Evolutionary conservation across 208 protist species (phyloP).

Genomic region (Angomonas deanei): DNA sequence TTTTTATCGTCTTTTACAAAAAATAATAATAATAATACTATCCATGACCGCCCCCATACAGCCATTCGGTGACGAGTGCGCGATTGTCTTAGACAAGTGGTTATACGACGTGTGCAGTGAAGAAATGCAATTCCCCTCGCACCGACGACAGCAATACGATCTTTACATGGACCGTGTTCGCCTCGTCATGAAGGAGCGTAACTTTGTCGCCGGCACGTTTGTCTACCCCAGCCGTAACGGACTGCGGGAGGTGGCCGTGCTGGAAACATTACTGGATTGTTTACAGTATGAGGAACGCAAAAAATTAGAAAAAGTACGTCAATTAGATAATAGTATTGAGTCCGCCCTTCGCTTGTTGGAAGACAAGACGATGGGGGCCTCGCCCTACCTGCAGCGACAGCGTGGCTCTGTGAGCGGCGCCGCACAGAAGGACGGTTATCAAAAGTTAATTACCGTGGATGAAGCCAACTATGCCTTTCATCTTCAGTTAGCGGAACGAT

Average conservation of each 20-base stretch:
- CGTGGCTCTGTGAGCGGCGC: not conserved
- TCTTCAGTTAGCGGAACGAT: not conserved
- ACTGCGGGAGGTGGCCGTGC: constrained; percentile 39
- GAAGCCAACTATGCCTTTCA: not conserved
- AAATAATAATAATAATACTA: not conserved
- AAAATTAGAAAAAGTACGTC: constrained; percentile 7
- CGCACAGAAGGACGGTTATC: not conserved
- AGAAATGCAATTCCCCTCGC: constrained; percentile 48
- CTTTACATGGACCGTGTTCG: constrained; percentile 26
- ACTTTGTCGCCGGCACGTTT: constrained; percentile 39
- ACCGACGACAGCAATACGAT: constrained; percentile 32
- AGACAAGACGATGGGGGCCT: constrained; percentile 25
- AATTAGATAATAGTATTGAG: constrained; percentile 15
- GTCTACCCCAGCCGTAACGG: constrained; percentile 41
- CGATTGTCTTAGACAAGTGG: constrained; percentile 52
- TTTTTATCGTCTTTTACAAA: too few species aligned
- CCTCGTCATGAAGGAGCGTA: constrained; percentile 10
- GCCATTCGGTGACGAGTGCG: constrained; percentile 35
- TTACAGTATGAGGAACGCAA: constrained; percentile 18
- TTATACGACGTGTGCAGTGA: constrained; percentile 53
- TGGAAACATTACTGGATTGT: constrained; percentile 36
- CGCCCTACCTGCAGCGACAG: constrained; percentile 13
- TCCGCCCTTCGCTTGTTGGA: constrained; percentile 25
- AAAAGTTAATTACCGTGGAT: not conserved
- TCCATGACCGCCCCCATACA: not conserved